Evolutionary conservation across 2,329 filamentous ascomycete genomes (phyloP).

Genomic region (Botrytis fragariae): DNA sequence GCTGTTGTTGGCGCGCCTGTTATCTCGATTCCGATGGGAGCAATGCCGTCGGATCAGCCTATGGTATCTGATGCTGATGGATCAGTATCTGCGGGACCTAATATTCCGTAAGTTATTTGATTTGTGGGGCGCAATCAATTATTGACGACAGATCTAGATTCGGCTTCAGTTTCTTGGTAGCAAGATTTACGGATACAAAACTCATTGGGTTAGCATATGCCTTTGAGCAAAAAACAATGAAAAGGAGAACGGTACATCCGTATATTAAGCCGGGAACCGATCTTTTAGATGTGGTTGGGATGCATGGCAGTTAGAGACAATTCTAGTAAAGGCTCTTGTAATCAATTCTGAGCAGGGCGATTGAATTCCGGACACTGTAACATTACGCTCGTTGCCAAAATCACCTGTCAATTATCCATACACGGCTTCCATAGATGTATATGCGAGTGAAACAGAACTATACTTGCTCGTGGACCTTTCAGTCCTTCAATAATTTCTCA

Average conservation of each 20-base stretch:
- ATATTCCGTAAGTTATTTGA: constrained; percentile 16
- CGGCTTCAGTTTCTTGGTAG: neutral
- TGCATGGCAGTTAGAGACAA: neutral
- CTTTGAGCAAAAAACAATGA: neutral
- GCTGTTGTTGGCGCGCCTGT: neutral
- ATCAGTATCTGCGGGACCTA: neutral
- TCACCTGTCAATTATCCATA: neutral
- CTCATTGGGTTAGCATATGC: constrained; percentile 14
- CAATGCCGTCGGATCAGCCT: neutral
- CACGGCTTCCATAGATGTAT: neutral
- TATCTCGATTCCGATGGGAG: neutral
- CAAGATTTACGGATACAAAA: neutral
- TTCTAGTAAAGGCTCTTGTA: neutral
- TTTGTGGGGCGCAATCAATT: neutral
- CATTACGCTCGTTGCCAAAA: neutral
- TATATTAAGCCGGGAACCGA: neutral
- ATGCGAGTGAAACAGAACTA: neutral
- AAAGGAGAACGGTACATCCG: neutral
- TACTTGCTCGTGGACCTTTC: too few species aligned
- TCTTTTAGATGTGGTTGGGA: neutral
- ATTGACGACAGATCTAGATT: neutral
- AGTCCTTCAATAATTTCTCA: too few species aligned
- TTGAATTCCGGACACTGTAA: neutral
- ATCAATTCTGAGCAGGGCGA: neutral
- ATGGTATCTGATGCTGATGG: constrained; percentile 1